A percentile compares a stretch with the other conserved stretches of the same genome.
Conservation (phyloP, 2,329 filamentous ascomycete genomes). For the Lithohypha guttulata region DNA sequence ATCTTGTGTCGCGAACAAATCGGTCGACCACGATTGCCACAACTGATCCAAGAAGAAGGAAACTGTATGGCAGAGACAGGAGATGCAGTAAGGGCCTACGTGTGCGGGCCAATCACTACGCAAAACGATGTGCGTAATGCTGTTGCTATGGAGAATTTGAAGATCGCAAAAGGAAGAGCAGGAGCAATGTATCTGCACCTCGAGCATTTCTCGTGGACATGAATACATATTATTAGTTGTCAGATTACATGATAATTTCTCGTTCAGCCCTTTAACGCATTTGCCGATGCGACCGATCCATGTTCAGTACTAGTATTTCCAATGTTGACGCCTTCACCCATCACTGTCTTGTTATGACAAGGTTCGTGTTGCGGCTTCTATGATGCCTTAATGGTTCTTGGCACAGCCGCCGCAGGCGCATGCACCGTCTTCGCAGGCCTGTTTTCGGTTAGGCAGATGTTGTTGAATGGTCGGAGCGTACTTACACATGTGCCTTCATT, state of each 20-base stretch:
- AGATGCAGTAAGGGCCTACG: constrained; percentile 27
- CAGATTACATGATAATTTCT: no score
- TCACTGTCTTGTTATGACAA: no score
- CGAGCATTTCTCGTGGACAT: constrained; percentile 39
- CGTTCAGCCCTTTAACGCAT: no score
- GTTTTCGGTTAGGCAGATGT: neutral
- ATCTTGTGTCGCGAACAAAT: no score
- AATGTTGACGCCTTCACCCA: no score
- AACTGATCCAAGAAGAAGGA: constrained; percentile 20
- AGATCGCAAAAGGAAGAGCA: constrained; percentile 25
- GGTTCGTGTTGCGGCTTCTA: no score
- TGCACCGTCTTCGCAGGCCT: constrained; percentile 1
- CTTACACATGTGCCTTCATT: constrained; percentile 24
- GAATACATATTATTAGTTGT: no score
- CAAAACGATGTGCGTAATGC: constrained; percentile 39
- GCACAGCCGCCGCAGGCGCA: constrained; percentile 4
- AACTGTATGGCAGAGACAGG: constrained; percentile 14
- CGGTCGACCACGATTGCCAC: constrained; percentile 10
- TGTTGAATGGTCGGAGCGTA: neutral
- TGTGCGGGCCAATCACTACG: constrained; percentile 38
- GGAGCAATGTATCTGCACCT: constrained; percentile 37
- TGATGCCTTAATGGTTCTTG: constrained; percentile 6
- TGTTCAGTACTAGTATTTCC: no score
- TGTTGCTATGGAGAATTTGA: constrained; percentile 34
- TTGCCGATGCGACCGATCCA: no score